phyloP scores from a whole-genome alignment of 495 filamentous ascomycete species.

The Tuber borchii region DNA sequence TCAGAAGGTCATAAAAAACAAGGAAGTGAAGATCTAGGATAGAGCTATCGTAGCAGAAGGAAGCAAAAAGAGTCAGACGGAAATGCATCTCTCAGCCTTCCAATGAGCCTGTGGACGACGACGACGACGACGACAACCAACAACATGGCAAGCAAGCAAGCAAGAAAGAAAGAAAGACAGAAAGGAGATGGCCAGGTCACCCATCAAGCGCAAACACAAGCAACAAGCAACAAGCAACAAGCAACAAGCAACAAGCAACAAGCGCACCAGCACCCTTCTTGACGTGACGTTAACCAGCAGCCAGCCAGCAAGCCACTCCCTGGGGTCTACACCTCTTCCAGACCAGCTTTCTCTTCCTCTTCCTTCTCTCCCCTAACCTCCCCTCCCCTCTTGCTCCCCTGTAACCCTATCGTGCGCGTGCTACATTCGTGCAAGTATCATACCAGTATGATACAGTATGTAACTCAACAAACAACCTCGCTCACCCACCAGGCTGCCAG shows the following conservation, averaged over 20 bases:
- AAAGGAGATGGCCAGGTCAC: not conserved
- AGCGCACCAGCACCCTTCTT: not conserved
- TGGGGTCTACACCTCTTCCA: not conserved
- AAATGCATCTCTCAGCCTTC: not conserved
- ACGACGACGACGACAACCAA: not conserved
- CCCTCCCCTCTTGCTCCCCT: not conserved
- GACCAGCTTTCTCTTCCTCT: not conserved
- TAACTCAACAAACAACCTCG: not conserved
- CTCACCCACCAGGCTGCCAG: not conserved
- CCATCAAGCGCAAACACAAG: not conserved
- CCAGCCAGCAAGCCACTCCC: not conserved
- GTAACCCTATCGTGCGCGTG: not conserved
- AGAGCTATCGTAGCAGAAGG: not conserved
- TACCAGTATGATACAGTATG: too few relatives aligned
- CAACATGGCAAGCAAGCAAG: not conserved
- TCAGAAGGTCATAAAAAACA: conserved; percentile 16
- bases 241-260: not conserved
- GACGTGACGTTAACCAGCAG: not conserved
- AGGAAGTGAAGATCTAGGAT: conserved; percentile 1
- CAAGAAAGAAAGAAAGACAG: not conserved
- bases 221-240: not conserved
- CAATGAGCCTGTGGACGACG: not conserved
- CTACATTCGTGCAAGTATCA: not conserved
- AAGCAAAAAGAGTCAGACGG: not conserved
- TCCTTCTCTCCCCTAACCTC: not conserved